phyloP scores from a whole-genome alignment of 768 basidiomycete species.

The Rhodocollybia butyracea region DNA sequence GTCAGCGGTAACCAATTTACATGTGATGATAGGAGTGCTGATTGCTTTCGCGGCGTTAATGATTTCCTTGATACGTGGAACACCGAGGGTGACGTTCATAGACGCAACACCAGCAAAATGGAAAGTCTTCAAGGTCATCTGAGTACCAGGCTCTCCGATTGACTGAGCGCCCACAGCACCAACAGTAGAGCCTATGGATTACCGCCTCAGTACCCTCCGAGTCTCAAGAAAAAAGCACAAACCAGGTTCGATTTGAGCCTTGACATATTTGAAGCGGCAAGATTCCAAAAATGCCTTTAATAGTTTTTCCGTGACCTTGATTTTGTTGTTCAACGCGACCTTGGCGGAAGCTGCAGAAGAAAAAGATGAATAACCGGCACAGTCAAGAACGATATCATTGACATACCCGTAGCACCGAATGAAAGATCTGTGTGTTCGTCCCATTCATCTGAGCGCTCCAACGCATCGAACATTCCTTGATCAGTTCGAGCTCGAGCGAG shows the following conservation, averaged over 20 bases:
- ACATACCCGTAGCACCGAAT: slow-evolving; percentile 65
- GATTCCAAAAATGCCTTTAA: slow-evolving; percentile 77
- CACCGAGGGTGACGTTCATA: slow-evolving; percentile 99
- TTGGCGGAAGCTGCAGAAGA: slow-evolving; percentile 53
- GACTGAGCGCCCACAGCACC: slow-evolving; percentile 99
- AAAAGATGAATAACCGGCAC: neutral
- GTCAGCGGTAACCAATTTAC: slow-evolving; percentile 79
- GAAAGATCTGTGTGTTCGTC: slow-evolving; percentile 74
- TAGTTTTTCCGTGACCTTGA: slow-evolving; percentile 85
- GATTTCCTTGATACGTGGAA: slow-evolving; percentile 99
- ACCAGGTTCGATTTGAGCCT: slow-evolving; percentile 97
- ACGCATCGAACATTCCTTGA: slow-evolving; percentile 82
- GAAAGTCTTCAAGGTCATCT: slow-evolving; percentile 99
- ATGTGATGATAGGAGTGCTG: slow-evolving; percentile 97
- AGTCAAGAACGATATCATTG: neutral
- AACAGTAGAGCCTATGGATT: slow-evolving; percentile 79
- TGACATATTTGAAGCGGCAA: slow-evolving; percentile 90
- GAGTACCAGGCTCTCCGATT: slow-evolving; percentile 98
- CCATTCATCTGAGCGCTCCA: slow-evolving; percentile 73
- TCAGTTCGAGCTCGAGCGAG: slow-evolving; percentile 65
- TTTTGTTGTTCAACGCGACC: slow-evolving; percentile 82
- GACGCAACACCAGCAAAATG: slow-evolving; percentile 99
- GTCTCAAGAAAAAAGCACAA: neutral
- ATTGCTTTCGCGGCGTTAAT: slow-evolving; percentile 98
- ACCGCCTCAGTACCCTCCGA: neutral